Conservation (phyloP, 345 rosid species). For the Salix brachista region DNA sequence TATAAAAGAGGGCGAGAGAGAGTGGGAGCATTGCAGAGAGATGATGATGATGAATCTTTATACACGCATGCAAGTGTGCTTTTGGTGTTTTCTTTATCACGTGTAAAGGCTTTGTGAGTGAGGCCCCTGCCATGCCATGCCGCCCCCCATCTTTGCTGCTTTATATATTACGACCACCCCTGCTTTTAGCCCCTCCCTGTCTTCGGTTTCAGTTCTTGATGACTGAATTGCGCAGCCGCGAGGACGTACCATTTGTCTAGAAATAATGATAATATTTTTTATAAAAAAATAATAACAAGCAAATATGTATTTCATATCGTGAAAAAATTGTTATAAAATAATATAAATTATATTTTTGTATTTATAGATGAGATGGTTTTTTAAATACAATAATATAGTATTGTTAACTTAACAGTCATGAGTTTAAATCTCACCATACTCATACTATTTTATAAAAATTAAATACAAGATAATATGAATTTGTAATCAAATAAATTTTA, state of each 20-base stretch:
- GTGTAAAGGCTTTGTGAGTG: conserved; percentile 56
- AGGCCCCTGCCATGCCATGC: conserved; percentile 4
- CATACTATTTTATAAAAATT: too few relatives aligned
- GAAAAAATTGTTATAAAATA: too few relatives aligned
- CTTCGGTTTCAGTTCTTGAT: conserved; percentile 25
- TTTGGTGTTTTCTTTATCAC: conserved; percentile 87
- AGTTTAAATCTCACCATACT: too few relatives aligned
- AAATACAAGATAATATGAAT: too few relatives aligned
- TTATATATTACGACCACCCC: neutral
- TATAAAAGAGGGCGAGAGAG: conserved; percentile 4
- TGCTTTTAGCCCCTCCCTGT: neutral
- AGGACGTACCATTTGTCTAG: conserved; percentile 21
- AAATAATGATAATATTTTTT: neutral
- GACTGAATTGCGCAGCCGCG: conserved; percentile 43
- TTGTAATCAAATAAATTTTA: too few relatives aligned
- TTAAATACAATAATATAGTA: too few relatives aligned
- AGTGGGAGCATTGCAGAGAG: conserved; percentile 12
- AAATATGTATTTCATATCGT: neutral
- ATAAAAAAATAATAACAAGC: neutral
- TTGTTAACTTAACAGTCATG: too few relatives aligned
- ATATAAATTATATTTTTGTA: too few relatives aligned
- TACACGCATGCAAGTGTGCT: conserved; percentile 95
- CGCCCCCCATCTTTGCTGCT: neutral
- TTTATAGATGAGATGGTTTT: too few relatives aligned
- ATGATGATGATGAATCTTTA: conserved; percentile 56